Percentiles rank a stretch among this genome's conserved stretches.
Conservation (phyloP, 306 rosid species). For the Herpetospermum pedunculosum region DNA sequence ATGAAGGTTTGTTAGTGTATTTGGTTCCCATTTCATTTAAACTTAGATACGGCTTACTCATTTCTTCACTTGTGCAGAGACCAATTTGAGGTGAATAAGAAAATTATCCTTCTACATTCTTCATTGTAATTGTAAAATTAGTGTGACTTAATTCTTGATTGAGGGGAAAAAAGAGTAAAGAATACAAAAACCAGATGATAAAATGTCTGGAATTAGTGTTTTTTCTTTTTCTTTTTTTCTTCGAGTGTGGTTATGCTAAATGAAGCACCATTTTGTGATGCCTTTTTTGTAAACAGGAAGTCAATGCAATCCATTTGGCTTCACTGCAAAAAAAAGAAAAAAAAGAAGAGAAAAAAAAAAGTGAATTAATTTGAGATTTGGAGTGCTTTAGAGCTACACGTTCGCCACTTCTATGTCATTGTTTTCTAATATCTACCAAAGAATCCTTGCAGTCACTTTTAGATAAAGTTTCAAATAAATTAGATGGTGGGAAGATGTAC, state of each 20-base stretch:
- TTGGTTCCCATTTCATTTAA: slow-evolving; percentile 17
- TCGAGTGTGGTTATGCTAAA: not conserved
- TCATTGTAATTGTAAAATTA: not conserved
- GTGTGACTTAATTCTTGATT: not conserved
- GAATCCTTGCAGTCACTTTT: no score
- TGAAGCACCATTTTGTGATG: not conserved
- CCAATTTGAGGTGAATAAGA: slow-evolving; percentile 42
- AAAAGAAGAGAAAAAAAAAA: no score
- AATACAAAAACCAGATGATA: slow-evolving; percentile 1
- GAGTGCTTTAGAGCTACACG: not conserved
- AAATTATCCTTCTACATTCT: slow-evolving; percentile 25
- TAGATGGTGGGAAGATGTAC: no score
- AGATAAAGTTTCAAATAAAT: no score
- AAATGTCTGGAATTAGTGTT: not conserved
- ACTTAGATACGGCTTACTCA: slow-evolving; percentile 3
- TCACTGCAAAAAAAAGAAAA: no score
- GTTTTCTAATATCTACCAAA: no score
- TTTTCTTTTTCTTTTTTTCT: not conserved
- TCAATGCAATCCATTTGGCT: not conserved
- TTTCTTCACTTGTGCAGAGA: slow-evolving; percentile 26
- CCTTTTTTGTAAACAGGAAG: not conserved
- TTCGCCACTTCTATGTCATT: not conserved
- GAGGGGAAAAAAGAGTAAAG: not conserved
- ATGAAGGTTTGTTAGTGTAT: slow-evolving; percentile 4
- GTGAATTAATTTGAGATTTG: not conserved